Percentiles rank a stretch among this genome's conserved stretches.
phyloP scores from a whole-genome alignment of 306 rosid genomes.

The Arachis hypogaea region DNA sequence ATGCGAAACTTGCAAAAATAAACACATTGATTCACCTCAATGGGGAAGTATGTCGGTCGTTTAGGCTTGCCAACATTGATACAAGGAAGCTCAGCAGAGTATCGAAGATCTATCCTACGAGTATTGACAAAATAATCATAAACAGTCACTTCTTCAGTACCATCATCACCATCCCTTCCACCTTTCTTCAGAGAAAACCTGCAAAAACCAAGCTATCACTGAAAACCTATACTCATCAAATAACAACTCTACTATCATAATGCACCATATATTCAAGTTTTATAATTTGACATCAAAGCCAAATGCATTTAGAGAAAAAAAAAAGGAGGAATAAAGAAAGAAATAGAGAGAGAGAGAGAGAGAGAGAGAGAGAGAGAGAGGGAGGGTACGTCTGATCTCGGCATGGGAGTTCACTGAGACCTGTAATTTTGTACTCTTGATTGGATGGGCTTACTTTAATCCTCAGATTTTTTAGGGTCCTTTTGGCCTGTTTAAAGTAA shows the following conservation, averaged over 20 bases:
- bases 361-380: background rate
- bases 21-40: conserved; percentile 64
- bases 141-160: conserved; percentile 66
- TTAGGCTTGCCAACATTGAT: conserved; percentile 96
- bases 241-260: conserved; percentile 11
- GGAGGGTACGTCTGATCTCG: conserved; percentile 64
- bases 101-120: conserved; percentile 66
- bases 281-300: background rate
- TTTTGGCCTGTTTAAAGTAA: conserved; percentile 69
- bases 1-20: background rate
- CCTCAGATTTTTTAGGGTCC: conserved; percentile 83
- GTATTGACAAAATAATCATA: conserved; percentile 73
- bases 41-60: conserved; percentile 81
- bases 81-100: conserved; percentile 83
- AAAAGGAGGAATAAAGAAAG: background rate
- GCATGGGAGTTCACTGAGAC: conserved; percentile 85
- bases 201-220: conserved; percentile 9
- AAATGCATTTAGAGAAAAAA: background rate
- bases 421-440: conserved; percentile 76
- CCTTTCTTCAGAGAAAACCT: conserved; percentile 76
- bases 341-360: background rate
- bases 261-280: conserved; percentile 3
- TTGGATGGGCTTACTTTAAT: conserved; percentile 70
- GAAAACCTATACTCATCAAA: conserved; percentile 7
- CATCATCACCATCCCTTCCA: conserved; percentile 49